Percentiles rank a stretch among this genome's conserved stretches.
These are phyloP conservation scores for Monilinia laxa DNA, from an alignment of 2,329 filamentous ascomycete genomes.

Conservation along the genomic window DNA sequence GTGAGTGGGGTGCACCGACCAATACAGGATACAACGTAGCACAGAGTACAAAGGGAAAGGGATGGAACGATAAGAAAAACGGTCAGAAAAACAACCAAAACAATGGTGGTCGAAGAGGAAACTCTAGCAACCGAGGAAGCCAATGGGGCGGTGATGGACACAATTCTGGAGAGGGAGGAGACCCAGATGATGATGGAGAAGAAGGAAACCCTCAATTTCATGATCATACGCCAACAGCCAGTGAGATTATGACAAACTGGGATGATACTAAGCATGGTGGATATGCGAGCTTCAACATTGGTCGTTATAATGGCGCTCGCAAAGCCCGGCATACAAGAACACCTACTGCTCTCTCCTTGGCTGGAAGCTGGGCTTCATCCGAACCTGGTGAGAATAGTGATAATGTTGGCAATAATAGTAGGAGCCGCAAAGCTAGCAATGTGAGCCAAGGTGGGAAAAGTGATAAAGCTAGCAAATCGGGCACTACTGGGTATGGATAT, in stretches of 20 bases:
- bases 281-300: background rate
- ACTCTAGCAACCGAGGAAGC: background rate
- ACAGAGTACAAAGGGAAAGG: constrained; percentile 17
- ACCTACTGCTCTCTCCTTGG: constrained; percentile 8
- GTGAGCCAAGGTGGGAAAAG: background rate
- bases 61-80: constrained; percentile 17
- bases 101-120: background rate
- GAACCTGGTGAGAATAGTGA: background rate
- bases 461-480: background rate
- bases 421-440: background rate
- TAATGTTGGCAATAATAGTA: background rate
- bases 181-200: constrained; percentile 1
- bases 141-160: constrained; percentile 20
- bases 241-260: constrained; percentile 10
- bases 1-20: constrained; percentile 1
- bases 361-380: constrained; percentile 9
- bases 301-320: background rate
- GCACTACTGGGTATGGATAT: background rate
- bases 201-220: constrained; percentile 7
- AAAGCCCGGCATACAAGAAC: background rate
- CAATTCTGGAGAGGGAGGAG: constrained; percentile 14
- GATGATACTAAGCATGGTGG: background rate
- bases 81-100: background rate
- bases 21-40: constrained; percentile 2
- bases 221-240: constrained; percentile 9